Evolutionary conservation across 2,329 filamentous ascomycete species (phyloP), one percentile per base, ranked within the genome.

Genomic region (Paracoccidioides lutzii): DNA sequence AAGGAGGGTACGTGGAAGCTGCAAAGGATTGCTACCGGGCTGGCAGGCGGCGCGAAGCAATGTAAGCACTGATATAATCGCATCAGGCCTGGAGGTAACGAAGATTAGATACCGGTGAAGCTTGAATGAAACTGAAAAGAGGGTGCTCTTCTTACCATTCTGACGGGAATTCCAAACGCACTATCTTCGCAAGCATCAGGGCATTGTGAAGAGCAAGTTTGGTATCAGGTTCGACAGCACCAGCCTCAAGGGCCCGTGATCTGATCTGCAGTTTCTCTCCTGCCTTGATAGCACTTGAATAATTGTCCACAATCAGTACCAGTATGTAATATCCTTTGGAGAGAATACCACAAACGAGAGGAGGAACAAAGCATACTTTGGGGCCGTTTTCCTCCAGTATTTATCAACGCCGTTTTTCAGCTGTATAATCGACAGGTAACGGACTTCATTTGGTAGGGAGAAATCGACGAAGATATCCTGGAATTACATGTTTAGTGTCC

Each of bases 371-470:
- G 51, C 69, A 33, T 81, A 80, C 67, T 84, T 82, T 56, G 86
- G 80, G 52, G 88, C 82, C 38, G 87, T 87, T 67, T 78, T 88
- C 66, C 93, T 81, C 93, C 93, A 98, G 71, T 90, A 89, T 67
- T 86, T 90, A 68, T 97, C 91, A 70, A 97, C 90, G 55, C 90
- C 93, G 69, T 97, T 96, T 69, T 97, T 97, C 54, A 98, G 78
- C 67, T 95, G 88, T 62, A 97, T 95, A 57, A 97, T 82, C 55
- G 91, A 87, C 9, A 96, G 83, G 65, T 95, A 90, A 59, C 93
- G 87, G 54, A 91, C 81, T 64, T 94, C 84, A 57, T 81, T 73
- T 1, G 88, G 87, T 1, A 94, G 75, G 1, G 82, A 82, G 59
- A 82, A 83, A 73, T 95, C 87, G 60, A 95, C 79, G 68, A 90